Conservation (phyloP, 1,139 yeast genomes). For the Lodderomyces pseudojiufengensis region DNA sequence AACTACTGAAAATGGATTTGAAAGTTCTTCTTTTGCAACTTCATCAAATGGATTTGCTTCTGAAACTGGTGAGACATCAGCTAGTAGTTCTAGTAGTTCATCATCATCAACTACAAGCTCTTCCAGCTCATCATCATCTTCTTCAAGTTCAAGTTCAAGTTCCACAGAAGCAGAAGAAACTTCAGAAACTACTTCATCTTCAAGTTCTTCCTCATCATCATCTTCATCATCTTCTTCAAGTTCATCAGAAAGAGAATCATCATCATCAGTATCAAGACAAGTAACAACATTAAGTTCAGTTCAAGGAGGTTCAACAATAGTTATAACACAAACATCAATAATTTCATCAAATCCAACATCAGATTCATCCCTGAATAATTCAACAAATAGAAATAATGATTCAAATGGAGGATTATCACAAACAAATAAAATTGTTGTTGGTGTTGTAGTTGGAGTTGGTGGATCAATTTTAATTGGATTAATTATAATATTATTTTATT, state of each 20-base stretch:
- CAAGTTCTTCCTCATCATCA: constrained; percentile 7
- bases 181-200: constrained; percentile 3
- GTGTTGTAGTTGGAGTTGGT: constrained; percentile 51
- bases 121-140: constrained; percentile 6
- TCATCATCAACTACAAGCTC: constrained; percentile 5
- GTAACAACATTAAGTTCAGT: constrained; percentile 32
- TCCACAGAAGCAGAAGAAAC: neutral
- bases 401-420: constrained; percentile 32
- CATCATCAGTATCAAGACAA: constrained; percentile 12
- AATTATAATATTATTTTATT: constrained; percentile 32
- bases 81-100: constrained; percentile 5
- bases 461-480: constrained; percentile 41
- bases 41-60: constrained; percentile 2
- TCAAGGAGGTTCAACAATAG: constrained; percentile 34
- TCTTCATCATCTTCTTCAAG: constrained; percentile 9
- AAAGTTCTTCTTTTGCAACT: neutral
- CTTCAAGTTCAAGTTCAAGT: constrained; percentile 8
- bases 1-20: neutral
- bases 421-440: constrained; percentile 46
- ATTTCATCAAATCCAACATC: constrained; percentile 30
- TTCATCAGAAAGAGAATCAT: constrained; percentile 4
- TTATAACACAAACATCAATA: constrained; percentile 38
- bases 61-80: constrained; percentile 8
- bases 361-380: constrained; percentile 14
- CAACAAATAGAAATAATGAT: constrained; percentile 13